Conservation (phyloP, 1,284 basidiomycete species). For the Sanghuangporus sanghuang region DNA sequence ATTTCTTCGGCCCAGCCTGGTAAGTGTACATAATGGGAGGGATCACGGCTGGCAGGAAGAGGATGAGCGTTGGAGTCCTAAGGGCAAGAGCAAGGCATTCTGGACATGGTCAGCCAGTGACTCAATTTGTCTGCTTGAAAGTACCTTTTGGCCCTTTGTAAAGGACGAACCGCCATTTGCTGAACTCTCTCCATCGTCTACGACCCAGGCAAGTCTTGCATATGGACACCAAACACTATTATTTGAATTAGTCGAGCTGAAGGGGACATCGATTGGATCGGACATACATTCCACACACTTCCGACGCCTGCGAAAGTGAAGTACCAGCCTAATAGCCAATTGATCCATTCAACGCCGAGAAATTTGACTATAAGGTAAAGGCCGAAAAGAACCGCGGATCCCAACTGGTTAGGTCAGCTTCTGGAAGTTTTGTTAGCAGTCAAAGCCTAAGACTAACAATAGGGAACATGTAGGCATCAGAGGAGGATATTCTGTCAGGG, state of each 20-base stretch:
- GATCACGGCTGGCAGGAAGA: constrained; percentile 60
- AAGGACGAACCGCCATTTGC: constrained; percentile 40
- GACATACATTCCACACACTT: constrained; percentile 62
- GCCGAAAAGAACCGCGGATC: constrained; percentile 58
- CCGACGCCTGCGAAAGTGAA: constrained; percentile 62
- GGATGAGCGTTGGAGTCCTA: constrained; percentile 57
- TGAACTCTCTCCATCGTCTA: constrained; percentile 48
- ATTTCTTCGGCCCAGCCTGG: constrained; percentile 44
- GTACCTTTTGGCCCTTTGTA: constrained; percentile 41
- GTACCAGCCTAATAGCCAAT: constrained; percentile 73
- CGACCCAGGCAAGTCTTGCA: constrained; percentile 41
- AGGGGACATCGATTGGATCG: background rate
- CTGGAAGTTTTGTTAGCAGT: background rate
- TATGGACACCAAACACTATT: constrained; percentile 47
- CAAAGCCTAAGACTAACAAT: constrained; percentile 38
- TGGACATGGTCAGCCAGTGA: constrained; percentile 20
- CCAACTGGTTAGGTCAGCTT: constrained; percentile 39
- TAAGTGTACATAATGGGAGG: constrained; percentile 69
- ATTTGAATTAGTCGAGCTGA: constrained; percentile 9
- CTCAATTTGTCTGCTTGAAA: constrained; percentile 18
- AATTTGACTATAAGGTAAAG: constrained; percentile 73
- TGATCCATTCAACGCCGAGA: constrained; percentile 79
- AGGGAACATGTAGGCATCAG: constrained; percentile 75
- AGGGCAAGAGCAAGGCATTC: constrained; percentile 45
- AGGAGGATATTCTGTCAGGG: constrained; percentile 53